Conservation (phyloP, 2,329 filamentous ascomycete species). For the Calcarisporium arbuscula region DNA sequence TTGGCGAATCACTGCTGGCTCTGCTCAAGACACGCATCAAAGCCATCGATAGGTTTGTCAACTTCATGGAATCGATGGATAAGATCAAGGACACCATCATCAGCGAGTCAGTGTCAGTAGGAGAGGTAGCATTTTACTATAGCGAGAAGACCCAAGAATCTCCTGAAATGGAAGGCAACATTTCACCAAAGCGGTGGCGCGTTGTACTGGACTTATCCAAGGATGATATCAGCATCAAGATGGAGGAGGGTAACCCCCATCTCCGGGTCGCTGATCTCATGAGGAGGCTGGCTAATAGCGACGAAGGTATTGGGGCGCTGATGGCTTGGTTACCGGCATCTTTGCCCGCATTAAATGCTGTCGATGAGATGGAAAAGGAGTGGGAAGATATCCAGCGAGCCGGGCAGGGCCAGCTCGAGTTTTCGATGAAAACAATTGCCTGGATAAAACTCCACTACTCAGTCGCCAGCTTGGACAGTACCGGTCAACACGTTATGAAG, state of each 20-base stretch:
- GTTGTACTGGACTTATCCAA: constrained; percentile 53
- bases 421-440: constrained; percentile 49
- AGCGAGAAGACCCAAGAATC: constrained; percentile 21
- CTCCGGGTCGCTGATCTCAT: constrained; percentile 55
- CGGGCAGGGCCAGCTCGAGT: constrained; percentile 40
- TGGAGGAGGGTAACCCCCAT: constrained; percentile 62
- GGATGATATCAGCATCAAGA: constrained; percentile 47
- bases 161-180: not conserved
- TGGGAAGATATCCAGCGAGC: constrained; percentile 39
- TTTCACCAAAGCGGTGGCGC: constrained; percentile 32
- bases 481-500: constrained; percentile 21
- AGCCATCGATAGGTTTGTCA: constrained; percentile 63
- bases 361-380: constrained; percentile 53
- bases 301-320: constrained; percentile 44
- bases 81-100: constrained; percentile 47
- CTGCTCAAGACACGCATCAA: constrained; percentile 55
- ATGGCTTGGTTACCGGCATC: constrained; percentile 52
- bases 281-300: constrained; percentile 49
- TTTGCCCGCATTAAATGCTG: constrained; percentile 56
- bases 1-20: constrained; percentile 53
- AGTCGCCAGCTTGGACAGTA: constrained; percentile 21
- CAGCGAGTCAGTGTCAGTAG: constrained; percentile 54
- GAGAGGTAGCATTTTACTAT: constrained; percentile 65
- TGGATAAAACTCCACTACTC: constrained; percentile 52
- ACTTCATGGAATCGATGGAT: constrained; percentile 61